phyloP scores from a whole-genome alignment of 2,329 filamentous ascomycete species.

The Penicillium sp. region DNA sequence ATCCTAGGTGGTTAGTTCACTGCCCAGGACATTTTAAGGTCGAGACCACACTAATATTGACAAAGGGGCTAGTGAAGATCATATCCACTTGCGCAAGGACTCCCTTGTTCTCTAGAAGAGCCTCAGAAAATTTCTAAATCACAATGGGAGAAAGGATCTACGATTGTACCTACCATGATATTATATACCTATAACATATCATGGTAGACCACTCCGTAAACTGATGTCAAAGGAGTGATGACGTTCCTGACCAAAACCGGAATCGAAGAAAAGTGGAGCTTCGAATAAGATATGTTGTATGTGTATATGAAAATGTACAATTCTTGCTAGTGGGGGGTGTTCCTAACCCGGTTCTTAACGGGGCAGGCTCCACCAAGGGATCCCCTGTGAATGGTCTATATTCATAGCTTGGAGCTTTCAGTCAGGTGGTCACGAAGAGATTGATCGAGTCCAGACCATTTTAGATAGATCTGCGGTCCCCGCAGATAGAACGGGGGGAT shows the following conservation, averaged over 20 bases:
- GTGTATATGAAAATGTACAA: neutral
- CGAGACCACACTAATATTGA: neutral
- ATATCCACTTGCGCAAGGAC: conserved; percentile 8
- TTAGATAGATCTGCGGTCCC: neutral
- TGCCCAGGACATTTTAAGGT: neutral
- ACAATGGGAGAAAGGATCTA: neutral
- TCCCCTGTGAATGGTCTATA: neutral
- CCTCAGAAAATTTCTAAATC: neutral
- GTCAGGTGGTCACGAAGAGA: conserved; percentile 14
- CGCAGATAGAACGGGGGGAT: neutral
- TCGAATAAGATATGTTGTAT: too few species aligned
- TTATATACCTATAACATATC: too few species aligned
- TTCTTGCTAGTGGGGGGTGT: conserved; percentile 3
- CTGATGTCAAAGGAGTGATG: neutral
- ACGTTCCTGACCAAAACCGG: neutral
- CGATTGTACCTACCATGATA: neutral
- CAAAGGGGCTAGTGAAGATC: conserved; percentile 8
- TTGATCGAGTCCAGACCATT: conserved; percentile 10
- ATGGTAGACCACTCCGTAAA: too few species aligned
- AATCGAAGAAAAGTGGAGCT: too few species aligned
- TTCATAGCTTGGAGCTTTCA: neutral
- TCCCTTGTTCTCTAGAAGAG: neutral
- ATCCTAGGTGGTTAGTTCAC: neutral
- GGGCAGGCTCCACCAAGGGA: neutral
- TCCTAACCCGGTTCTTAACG: conserved; percentile 1